Base-by-base conservation (phyloP, 179 eudicot genomes). In the Spinacia oleracea region DNA sequence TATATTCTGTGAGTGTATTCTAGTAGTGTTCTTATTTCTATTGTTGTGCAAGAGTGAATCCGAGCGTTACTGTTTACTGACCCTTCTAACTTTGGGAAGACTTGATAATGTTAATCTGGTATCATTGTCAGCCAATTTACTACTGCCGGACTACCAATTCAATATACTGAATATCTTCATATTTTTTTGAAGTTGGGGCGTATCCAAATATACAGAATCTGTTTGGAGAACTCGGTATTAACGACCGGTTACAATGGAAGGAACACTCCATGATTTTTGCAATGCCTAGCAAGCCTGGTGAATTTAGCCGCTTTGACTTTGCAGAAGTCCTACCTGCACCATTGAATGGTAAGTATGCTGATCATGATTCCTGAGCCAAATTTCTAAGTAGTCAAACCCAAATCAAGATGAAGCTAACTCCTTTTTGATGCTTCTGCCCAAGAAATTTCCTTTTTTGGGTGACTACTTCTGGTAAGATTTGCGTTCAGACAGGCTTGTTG, bases 251-350 rank as follows among this genome's bases (percentile, higher is more conserved):
- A 88, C 99, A 96, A 73, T 96, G 99, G 99, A 96, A 96, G 86
- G 99, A 94, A 77, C 99, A 96, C 79, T 94, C 99, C 10, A 96
- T 96, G 99, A 96, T 92, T 82, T 96, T 96, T 81, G 99, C 99
- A 45, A 92, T 92, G 93, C 99, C 99, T 77, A 88, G 87, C 86
- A 94, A 94, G 86, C 99, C 99, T 27, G 99, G 98, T 77, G 94
- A 94, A 80, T 96, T 94, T 84, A 96, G 99, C 80, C 92, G 99
- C 74, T 96, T 96, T 84, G 99, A 96, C 84, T 96, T 96, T 77
- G 92, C 90, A 72, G 97, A 96, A 78, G 85, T 83, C 82, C 85
- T 96, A 42, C 99, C 99, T 46, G 94, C 99, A 42, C 99, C 99
- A n/a, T 79, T 96, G 62, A 96, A 94, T 79, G 99, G 99, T 91